Evolutionary conservation across 78 protist genomes (phyloP), one percentile per base, ranked within the genome.

Genomic region (Paratrimastix pyriformis): DNA sequence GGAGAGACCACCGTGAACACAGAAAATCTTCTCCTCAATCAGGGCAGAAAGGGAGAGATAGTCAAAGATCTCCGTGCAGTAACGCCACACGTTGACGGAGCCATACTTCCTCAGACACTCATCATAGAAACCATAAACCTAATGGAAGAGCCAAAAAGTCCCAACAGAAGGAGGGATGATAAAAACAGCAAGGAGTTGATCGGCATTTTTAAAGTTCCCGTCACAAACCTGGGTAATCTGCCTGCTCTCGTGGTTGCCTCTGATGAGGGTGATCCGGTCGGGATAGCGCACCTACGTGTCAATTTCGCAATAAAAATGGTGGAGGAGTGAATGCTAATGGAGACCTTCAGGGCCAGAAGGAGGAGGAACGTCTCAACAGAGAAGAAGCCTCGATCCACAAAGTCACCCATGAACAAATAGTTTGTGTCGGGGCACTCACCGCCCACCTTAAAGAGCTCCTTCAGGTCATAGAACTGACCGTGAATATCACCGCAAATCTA

Each of bases 191-290:
- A 44, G 43, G 59, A 57, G 8, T 72, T 8, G 37, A 9, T 13
- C 15, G 11, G 37, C 29, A 24, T 64, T 18, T 15, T 18, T 13
- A 64, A 64, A 21, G 37, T 13, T 24, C 11, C 11, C 29, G 3
- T 3, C 29, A 43, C 65, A 8, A 6, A 78, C 91, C 79, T 93
- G 97, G 1, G 99, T 96, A 80, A 97, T 97, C 55, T 97, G 99
- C 33, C 99, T 72, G 2, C 87, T 65, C 81, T 98, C 99, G 82
- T 98, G 99, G 83, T 98, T 98, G 26, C 99, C 99, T 11, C 99
- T 90, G 55, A 98, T 84, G 33, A 98, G 86, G 26, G 93, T 88
- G 50, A 86, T 77, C 26, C 77, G 11, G n/a, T 74, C 48, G 26
- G 84, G 84, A 71, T 79, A 84, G 6, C 79, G 46, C 29, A 72